Conservation (phyloP, 805 yeast species). For the Spathaspora passalidarum region DNA sequence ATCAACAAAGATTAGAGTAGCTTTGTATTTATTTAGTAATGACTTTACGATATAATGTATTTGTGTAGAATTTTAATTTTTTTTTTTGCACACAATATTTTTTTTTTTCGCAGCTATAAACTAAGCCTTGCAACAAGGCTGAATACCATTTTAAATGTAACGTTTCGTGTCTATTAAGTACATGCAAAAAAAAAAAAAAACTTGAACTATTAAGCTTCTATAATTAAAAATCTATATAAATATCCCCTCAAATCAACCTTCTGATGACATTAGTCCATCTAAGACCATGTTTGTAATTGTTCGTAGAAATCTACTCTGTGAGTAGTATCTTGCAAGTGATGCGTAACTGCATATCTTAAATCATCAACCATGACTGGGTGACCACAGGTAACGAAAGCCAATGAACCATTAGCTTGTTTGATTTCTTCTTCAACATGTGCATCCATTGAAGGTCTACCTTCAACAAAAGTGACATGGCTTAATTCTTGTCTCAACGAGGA, state of each 20-base stretch:
- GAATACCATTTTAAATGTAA: no score
- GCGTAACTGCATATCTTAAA: constrained; percentile 46
- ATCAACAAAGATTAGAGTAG: constrained; percentile 2
- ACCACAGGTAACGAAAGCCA: constrained; percentile 63
- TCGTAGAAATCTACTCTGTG: constrained; percentile 69
- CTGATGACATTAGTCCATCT: neutral
- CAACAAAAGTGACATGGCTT: constrained; percentile 34
- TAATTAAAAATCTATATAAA: neutral
- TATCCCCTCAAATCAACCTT: neutral
- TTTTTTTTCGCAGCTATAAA: neutral
- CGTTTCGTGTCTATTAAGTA: neutral
- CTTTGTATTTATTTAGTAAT: neutral
- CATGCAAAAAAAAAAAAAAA: neutral
- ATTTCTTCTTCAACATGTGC: constrained; percentile 36
- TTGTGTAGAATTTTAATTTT: neutral
- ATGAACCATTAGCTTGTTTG: constrained; percentile 38
- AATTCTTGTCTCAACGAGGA: constrained; percentile 15
- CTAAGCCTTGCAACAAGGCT: neutral
- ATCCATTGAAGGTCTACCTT: constrained; percentile 49
- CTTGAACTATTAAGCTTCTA: neutral
- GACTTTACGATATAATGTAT: neutral
- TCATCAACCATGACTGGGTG: constrained; percentile 59
- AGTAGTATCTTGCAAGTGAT: constrained; percentile 34
- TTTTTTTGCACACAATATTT: neutral
- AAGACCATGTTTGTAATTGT: constrained; percentile 68